Percentiles rank a stretch among this genome's conserved stretches.
phyloP scores from a whole-genome alignment of 2,329 filamentous ascomycete genomes.

The Bipolaris victoriae region DNA sequence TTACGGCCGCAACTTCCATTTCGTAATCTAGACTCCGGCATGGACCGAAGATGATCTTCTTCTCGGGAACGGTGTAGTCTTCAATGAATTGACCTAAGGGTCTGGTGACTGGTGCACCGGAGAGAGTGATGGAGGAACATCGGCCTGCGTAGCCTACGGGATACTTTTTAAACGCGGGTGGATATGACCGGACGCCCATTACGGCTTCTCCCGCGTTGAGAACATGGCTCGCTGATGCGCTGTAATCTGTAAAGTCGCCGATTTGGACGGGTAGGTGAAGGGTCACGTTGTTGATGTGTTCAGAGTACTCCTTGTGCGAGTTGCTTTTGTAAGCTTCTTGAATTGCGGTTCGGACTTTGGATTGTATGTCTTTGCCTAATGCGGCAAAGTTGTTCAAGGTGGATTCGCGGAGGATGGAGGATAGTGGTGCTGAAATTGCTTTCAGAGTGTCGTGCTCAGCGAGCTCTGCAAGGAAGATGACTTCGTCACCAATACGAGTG shows the following conservation, averaged over 20 bases:
- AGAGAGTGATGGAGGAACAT: constrained; percentile 60
- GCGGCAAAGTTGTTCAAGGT: constrained; percentile 59
- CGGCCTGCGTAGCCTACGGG: constrained; percentile 63
- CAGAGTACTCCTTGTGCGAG: constrained; percentile 14
- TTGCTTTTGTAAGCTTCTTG: constrained; percentile 43
- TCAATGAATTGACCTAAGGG: constrained; percentile 39
- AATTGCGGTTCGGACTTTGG: constrained; percentile 51
- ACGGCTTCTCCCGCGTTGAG: constrained; percentile 56
- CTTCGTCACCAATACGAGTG: constrained; percentile 58
- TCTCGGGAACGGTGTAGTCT: constrained; percentile 47
- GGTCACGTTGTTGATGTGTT: constrained; percentile 50
- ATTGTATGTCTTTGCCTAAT: constrained; percentile 49
- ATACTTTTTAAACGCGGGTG: constrained; percentile 39
- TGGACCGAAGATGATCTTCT: constrained; percentile 58
- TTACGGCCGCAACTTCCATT: constrained; percentile 56
- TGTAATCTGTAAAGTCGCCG: constrained; percentile 65
- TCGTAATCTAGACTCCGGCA: constrained; percentile 56
- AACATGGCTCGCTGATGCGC: constrained; percentile 60
- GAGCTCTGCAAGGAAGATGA: constrained; percentile 60
- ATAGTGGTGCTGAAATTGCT: constrained; percentile 24
- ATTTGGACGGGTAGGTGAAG: constrained; percentile 63
- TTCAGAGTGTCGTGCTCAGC: constrained; percentile 40
- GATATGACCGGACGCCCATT: constrained; percentile 27
- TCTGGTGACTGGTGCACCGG: constrained; percentile 48
- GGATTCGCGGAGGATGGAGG: constrained; percentile 39